Evolutionary conservation across 768 basidiomycete species (phyloP), one percentile per base, ranked within the genome.

Genomic region (Lentinula raphanica): DNA sequence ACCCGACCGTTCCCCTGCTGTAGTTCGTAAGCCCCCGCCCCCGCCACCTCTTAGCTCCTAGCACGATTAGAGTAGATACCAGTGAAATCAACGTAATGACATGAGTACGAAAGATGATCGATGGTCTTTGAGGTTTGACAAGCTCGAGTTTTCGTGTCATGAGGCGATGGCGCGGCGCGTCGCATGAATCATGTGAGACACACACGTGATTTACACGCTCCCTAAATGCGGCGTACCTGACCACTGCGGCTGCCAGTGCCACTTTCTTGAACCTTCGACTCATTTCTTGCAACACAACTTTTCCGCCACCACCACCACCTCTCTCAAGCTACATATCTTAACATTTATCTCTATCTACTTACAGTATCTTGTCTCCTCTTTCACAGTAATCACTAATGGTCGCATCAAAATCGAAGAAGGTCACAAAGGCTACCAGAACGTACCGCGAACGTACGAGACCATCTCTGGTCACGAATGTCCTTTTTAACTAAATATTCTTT

Each of bases 1-100:
- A 45, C 89, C 90, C 21, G 79, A 45, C 15, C 27, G 25, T 29
- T 23, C 40, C 13, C 28, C 54, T 3, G n/a, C 40, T 56, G 32
- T 35, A 17, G 19, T 28, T 56, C 54, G 54, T 17, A 56, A 56
- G 17, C 54, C 40, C 17, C 54, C 54, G 2, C 42, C 54, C 0
- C 40, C 42, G 19, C 42, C 54, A 19, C 25, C 39, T 35, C 54
- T 12, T n/a, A 44, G 19, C 23, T 23, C 3, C 23, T 44, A 44
- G 21, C 9, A 21, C 23, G 21, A 6, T 5, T 44, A 21, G 9
- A 21, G 9, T 21, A 8, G 7, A 9, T 44, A 21, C n/a, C 48
- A 19, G 23, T 21, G 48, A 27, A 35, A 13, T 35, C 32, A 35
- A 35, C 32, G 7, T 25, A 29, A 27, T 25, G 11, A 1, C 17